Base-by-base conservation (phyloP, 768 basidiomycete genomes). In the Podaxis pistillaris region DNA sequence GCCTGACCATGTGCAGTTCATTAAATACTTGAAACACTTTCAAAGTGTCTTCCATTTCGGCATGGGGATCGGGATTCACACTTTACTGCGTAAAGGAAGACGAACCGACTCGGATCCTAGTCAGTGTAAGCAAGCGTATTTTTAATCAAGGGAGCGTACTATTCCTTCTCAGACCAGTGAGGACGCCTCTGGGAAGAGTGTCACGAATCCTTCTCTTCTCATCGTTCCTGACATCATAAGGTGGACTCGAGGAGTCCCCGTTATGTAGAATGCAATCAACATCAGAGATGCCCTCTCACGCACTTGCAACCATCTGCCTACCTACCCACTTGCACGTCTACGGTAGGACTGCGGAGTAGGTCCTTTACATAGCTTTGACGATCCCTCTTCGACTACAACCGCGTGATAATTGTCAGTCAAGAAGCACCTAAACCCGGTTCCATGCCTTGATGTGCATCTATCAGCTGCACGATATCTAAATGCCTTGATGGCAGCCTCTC, bases 21-120 rank as follows among this genome's bases (percentile, higher is more conserved):
- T 62, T 41, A 62, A 62, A 62, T 26, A 62, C 60, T 36, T 62
- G 60, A 62, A 62, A 62, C 60, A 62, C 60, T 62, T 55, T 17
- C 41, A 22, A 62, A 26, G 22, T 46, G 24, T 22, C 60, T 55
- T 62, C 60, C 60, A 55, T 62, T 46, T 30, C 53, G 60, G 60
- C 53, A 56, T 62, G 54, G 19, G 24, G 13, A 37, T 46, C 19
- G 15, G 53, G 53, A n/a, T 41, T 55, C 53, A 24, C 60, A 51
- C 38, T 28, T 60, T 51, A 6, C 58, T 60, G 36, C 11, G 9
- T 40, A 37, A 50, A 62, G 52, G 2, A 24, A 55, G 30, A 28
- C 2, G 44, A 46, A 28, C 60, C 60, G 38, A 54, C 19, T 54
- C 60, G 44, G 60, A 51, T 44, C 22, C 52, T 40, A n/a, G 28